These are phyloP conservation scores for Albatrellus sp. DNA, from an alignment of 1,284 basidiomycete species.

Conservation along the genomic window DNA sequence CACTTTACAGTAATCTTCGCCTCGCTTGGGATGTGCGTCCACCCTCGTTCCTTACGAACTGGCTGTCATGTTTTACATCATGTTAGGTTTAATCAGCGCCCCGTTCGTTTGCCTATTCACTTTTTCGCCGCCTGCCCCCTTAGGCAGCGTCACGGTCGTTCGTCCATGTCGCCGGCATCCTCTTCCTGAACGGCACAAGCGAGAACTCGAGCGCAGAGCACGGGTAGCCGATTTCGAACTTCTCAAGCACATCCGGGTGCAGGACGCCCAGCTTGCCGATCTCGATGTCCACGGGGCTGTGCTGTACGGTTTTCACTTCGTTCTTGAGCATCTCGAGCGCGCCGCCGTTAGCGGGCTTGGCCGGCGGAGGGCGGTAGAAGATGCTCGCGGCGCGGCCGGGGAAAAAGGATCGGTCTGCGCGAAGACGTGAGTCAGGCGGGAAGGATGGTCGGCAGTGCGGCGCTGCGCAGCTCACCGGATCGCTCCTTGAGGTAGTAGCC, in stretches of 20 bases:
- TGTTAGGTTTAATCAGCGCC: neutral
- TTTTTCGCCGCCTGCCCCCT: neutral
- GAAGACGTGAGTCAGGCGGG: neutral
- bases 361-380: constrained; percentile 57
- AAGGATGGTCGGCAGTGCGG: neutral
- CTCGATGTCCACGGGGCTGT: constrained; percentile 37
- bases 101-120: neutral
- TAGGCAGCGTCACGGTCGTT: constrained; percentile 14
- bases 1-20: too few relatives aligned
- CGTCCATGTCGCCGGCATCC: constrained; percentile 18
- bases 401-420: constrained; percentile 81
- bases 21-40: neutral
- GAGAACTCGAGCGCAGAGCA: constrained; percentile 93
- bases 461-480: constrained; percentile 41
- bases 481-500: constrained; percentile 92
- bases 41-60: neutral
- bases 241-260: constrained; percentile 82
- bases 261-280: constrained; percentile 84
- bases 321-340: neutral
- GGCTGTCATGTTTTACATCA: too few relatives aligned
- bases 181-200: constrained; percentile 85
- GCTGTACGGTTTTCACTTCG: constrained; percentile 20
- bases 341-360: constrained; percentile 5
- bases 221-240: constrained; percentile 91
- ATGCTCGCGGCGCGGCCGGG: constrained; percentile 89